phyloP scores from a whole-genome alignment of 2,329 filamentous ascomycete species.

The Trichoderma sp. region DNA sequence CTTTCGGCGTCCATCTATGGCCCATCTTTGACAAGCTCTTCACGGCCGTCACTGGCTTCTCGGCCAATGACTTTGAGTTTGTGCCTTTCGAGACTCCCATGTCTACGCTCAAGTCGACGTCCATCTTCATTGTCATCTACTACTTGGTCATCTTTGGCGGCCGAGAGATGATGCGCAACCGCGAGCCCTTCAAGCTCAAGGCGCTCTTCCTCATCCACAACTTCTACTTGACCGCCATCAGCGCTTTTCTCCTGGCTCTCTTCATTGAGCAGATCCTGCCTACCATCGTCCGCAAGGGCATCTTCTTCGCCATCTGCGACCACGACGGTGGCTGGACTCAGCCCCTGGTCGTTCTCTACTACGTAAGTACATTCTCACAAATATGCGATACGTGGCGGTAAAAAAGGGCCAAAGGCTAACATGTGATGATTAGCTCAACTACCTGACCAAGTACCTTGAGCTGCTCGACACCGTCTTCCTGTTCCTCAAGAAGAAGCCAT shows the following conservation, averaged over 20 bases:
- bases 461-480: conserved; percentile 94
- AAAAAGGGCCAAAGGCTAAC: conserved; percentile 40
- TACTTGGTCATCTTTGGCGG: conserved; percentile 93
- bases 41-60: conserved; percentile 72
- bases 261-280: conserved; percentile 91
- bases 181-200: conserved; percentile 82
- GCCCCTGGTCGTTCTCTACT: conserved; percentile 90
- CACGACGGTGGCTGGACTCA: conserved; percentile 85
- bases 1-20: conserved; percentile 90
- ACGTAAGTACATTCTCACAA: conserved; percentile 57
- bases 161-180: conserved; percentile 85
- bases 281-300: conserved; percentile 71
- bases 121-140: conserved; percentile 79
- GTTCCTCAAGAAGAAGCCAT: conserved; percentile 98
- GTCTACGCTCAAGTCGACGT: conserved; percentile 82
- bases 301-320: conserved; percentile 88
- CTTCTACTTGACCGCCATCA: conserved; percentile 86
- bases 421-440: conserved; percentile 70
- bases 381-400: conserved; percentile 1
- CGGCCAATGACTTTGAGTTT: conserved; percentile 83
- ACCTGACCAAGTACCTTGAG: conserved; percentile 96
- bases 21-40: conserved; percentile 89
- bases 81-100: conserved; percentile 77
- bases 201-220: conserved; percentile 93
- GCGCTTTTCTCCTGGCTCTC: conserved; percentile 72